Evolutionary conservation across 176 grass and related monocot species (phyloP).

Genomic region (Carex littledalei): DNA sequence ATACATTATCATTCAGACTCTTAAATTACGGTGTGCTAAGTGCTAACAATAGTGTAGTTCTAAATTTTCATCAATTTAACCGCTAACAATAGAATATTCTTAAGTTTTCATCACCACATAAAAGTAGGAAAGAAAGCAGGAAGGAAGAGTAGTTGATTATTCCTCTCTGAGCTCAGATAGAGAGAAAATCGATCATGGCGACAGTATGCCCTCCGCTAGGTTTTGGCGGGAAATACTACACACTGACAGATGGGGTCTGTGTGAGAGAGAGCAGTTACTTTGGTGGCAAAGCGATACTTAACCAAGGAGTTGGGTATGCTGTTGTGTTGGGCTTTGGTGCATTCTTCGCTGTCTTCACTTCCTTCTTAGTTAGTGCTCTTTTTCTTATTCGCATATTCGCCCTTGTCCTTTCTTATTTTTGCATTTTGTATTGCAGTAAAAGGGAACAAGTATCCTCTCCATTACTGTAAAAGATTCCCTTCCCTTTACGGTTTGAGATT

Average conservation of each 20-base stretch:
- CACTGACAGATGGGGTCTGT: conserved; percentile 46
- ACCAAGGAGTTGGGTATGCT: conserved; percentile 54
- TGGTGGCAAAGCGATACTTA: conserved; percentile 41
- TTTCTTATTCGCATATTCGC: background rate
- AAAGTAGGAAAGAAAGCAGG: background rate
- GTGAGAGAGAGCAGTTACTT: conserved; percentile 53
- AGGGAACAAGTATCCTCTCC: too few species aligned
- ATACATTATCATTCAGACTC: too few species aligned
- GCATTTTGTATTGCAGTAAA: background rate
- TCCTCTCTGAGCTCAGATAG: background rate
- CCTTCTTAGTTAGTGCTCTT: conserved; percentile 26
- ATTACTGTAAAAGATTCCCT: too few species aligned
- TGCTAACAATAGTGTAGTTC: background rate
- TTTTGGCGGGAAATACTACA: conserved; percentile 57
- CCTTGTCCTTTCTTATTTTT: background rate
- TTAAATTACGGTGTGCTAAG: too few species aligned
- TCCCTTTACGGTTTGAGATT: too few species aligned
- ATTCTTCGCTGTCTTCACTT: conserved; percentile 54
- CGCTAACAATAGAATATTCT: background rate
- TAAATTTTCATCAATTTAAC: background rate
- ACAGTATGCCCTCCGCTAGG: conserved; percentile 43
- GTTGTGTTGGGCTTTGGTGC: conserved; percentile 75
- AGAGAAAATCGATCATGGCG: conserved; percentile 24
- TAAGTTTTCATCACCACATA: background rate
- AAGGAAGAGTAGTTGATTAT: background rate